These are phyloP conservation scores for Ogataea thermomethanolica DNA, from an alignment of 805 yeast species.

Conservation along the genomic window DNA sequence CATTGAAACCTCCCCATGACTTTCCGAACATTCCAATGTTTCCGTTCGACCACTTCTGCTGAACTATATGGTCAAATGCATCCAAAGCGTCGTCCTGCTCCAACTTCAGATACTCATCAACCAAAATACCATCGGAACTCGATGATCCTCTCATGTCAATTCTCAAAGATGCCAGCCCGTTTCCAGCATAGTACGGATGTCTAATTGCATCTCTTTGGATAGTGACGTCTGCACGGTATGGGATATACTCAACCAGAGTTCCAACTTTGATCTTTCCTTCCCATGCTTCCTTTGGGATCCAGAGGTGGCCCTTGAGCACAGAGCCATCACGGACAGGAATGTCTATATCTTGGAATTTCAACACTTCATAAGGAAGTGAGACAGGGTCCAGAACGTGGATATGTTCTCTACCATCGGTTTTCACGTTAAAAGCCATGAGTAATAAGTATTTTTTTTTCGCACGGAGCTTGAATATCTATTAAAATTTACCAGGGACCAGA, in stretches of 20 bases:
- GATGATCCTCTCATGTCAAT: conserved; percentile 47
- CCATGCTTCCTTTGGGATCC: conserved; percentile 40
- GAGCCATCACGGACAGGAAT: conserved; percentile 40
- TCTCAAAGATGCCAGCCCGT: conserved; percentile 43
- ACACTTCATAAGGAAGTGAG: conserved; percentile 29
- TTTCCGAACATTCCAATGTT: conserved; percentile 46
- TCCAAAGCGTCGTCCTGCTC: conserved; percentile 45
- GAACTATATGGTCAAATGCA: conserved; percentile 40
- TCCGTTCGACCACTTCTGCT: conserved; percentile 44
- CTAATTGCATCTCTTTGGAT: conserved; percentile 43
- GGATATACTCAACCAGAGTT: conserved; percentile 42
- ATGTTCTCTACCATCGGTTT: conserved; percentile 27
- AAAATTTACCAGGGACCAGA: too few species aligned
- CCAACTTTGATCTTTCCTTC: conserved; percentile 32
- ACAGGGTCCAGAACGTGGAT: conserved; percentile 20
- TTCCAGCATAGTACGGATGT: conserved; percentile 46
- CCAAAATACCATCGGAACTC: conserved; percentile 39
- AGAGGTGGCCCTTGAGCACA: conserved; percentile 38
- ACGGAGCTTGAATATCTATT: too few species aligned
- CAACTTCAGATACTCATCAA: conserved; percentile 40
- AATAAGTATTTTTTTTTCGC: too few species aligned
- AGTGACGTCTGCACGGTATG: conserved; percentile 45
- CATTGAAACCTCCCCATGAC: conserved; percentile 49
- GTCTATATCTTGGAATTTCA: conserved; percentile 35
- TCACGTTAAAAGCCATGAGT: conserved; percentile 41